phyloP scores from a whole-genome alignment of 345 rosid species.

The Lepidium africanum region DNA sequence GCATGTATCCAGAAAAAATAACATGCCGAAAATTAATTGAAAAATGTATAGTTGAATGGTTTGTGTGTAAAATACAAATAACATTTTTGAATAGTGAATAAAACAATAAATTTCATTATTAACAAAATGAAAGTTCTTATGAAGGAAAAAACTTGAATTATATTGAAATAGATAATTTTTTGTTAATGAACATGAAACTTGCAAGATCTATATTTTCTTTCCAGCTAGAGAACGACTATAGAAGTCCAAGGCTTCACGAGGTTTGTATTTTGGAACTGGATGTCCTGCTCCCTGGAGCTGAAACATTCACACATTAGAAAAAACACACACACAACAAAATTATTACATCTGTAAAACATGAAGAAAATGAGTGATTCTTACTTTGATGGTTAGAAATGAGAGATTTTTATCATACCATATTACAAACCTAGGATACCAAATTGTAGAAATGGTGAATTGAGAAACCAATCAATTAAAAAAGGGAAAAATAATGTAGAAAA shows the following conservation, averaged over 20 bases:
- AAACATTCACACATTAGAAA: not conserved
- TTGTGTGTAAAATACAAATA: too few species aligned
- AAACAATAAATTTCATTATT: not conserved
- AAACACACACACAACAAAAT: not conserved
- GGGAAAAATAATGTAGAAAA: not conserved
- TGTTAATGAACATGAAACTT: not conserved
- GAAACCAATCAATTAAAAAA: not conserved
- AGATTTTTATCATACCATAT: conserved; percentile 76
- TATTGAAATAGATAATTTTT: not conserved
- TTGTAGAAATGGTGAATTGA: not conserved
- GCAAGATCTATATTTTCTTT: conserved; percentile 29
- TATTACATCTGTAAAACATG: not conserved
- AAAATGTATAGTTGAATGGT: too few species aligned
- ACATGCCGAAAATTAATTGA: too few species aligned
- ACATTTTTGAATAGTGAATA: too few species aligned
- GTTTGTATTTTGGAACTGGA: conserved; percentile 84
- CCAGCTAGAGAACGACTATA: conserved; percentile 69
- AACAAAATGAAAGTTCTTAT: not conserved
- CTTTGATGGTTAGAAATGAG: conserved; percentile 79
- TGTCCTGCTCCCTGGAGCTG: conserved; percentile 78
- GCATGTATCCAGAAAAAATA: too few species aligned
- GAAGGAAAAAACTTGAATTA: not conserved
- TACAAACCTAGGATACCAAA: conserved; percentile 36
- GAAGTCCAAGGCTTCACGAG: conserved; percentile 65
- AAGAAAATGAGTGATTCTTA: not conserved